These are phyloP conservation scores for Pseudonitzschia pungens DNA, from an alignment of 108 stramenopile species.

Conservation along the genomic window DNA sequence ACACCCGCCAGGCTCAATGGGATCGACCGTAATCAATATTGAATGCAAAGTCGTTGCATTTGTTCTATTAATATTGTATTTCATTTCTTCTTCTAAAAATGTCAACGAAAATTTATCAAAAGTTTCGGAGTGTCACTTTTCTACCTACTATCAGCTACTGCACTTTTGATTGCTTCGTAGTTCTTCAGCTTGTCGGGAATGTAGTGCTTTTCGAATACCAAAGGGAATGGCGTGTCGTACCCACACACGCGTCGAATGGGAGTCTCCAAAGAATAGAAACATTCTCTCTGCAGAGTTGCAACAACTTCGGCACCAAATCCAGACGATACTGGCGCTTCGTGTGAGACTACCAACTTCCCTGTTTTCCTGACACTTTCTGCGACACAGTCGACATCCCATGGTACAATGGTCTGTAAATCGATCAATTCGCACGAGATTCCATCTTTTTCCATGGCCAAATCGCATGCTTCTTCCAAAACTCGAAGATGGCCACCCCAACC, in stretches of 20 bases:
- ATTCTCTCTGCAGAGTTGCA: constrained; percentile 78
- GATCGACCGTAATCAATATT: constrained; percentile 51
- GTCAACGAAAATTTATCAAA: too few species aligned
- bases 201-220: constrained; percentile 92
- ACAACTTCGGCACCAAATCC: constrained; percentile 94
- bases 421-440: constrained; percentile 93
- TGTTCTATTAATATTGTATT: too few species aligned
- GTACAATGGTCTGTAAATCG: constrained; percentile 93
- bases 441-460: constrained; percentile 64
- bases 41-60: too few species aligned
- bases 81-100: too few species aligned
- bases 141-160: constrained; percentile 36
- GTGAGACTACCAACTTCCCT: constrained; percentile 90
- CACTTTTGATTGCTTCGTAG: constrained; percentile 84
- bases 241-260: constrained; percentile 96
- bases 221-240: constrained; percentile 96
- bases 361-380: constrained; percentile 88
- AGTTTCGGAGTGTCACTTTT: too few species aligned
- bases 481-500: constrained; percentile 92
- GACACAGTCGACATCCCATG: constrained; percentile 92
- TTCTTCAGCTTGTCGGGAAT: constrained; percentile 90
- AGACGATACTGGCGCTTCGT: constrained; percentile 93
- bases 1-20: constrained; percentile 64
- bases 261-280: constrained; percentile 88
- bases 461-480: constrained; percentile 71